Evolutionary conservation across 495 filamentous ascomycete species (phyloP), one percentile per base, ranked within the genome.

Genomic region (Talaromyces ruber): DNA sequence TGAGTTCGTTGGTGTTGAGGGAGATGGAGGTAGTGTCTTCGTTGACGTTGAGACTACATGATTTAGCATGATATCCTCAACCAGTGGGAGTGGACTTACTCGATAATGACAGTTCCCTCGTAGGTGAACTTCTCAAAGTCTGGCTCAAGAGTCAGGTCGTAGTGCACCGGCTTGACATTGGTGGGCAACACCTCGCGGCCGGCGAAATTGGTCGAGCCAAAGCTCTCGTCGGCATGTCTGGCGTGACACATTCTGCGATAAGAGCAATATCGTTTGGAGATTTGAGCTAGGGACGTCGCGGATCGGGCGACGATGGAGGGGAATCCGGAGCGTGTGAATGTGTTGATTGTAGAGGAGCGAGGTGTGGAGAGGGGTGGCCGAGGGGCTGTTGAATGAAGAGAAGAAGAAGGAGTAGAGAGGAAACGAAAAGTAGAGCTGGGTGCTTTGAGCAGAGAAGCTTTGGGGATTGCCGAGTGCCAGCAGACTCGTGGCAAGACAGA

Each of bases 21-120:
- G 91, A 86, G 68, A 98, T 87, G 25, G 90, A 91, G 65, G 80
- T 91, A 64, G 90, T 89, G 66, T 94, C 89, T 70, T 97, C 91
- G 62, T 81, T 79, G 37, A 97, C 88, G 69, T 96, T 88, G 67
- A 98, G 84, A 65, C 81, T 79, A 70, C 0, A 3, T 6, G n/a
- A 32, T 6, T 37, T 25, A 51, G 45, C 58, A 6, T 52, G n/a
- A n/a, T 54, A 1, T 54, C 24, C 3, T 28, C 51, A 5, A 24
- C 51, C 26, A 6, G n/a, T 16, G 18, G 6, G 18, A 16, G 45
- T 3, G 2, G 16, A 72, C 81, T 45, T 81, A 86, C 83, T 88
- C 82, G 65, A 89, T 85, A 21, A 74, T 67, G n/a, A 88, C 86
- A 11, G 76, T 78, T 65, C 86, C 86, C 52, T 85, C 77, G 64